phyloP scores from a whole-genome alignment of 2,329 filamentous ascomycete genomes.

The Lachnellula subtilissima region DNA sequence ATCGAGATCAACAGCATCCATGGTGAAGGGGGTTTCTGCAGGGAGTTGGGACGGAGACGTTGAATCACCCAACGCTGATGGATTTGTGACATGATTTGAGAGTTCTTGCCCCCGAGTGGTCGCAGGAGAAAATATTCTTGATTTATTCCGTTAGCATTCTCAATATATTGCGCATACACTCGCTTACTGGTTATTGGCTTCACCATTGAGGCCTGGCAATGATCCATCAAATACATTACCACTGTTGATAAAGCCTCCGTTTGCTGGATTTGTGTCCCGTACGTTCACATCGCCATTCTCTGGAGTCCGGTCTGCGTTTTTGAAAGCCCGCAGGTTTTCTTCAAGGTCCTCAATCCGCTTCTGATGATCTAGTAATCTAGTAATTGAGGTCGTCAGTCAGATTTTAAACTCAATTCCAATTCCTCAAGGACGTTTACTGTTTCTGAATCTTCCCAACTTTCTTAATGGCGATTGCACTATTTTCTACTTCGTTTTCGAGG shows the following conservation, averaged over 20 bases:
- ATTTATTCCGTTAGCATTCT: too few species aligned
- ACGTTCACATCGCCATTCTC: too few species aligned
- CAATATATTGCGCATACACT: too few species aligned
- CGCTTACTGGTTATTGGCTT: background rate
- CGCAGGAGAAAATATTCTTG: slow-evolving; percentile 1
- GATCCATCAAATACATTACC: background rate
- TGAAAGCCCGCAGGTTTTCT: background rate
- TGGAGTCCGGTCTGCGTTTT: background rate
- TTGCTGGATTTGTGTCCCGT: too few species aligned
- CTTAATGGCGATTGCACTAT: background rate
- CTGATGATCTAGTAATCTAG: slow-evolving; percentile 1
- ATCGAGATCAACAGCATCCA: slow-evolving; percentile 20
- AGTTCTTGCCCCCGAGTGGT: background rate
- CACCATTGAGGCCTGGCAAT: background rate
- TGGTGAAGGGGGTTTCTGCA: slow-evolving; percentile 6
- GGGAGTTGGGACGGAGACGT: background rate
- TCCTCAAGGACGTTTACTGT: background rate
- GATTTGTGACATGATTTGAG: background rate
- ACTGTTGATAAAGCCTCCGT: too few species aligned
- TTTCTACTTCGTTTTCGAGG: background rate
- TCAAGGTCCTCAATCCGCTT: slow-evolving; percentile 1
- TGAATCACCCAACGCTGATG: background rate
- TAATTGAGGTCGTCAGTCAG: background rate
- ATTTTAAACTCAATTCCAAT: too few species aligned
- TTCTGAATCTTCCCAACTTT: slow-evolving; percentile 5